phyloP scores from a whole-genome alignment of 768 basidiomycete genomes.

The Suillus weaverae region DNA sequence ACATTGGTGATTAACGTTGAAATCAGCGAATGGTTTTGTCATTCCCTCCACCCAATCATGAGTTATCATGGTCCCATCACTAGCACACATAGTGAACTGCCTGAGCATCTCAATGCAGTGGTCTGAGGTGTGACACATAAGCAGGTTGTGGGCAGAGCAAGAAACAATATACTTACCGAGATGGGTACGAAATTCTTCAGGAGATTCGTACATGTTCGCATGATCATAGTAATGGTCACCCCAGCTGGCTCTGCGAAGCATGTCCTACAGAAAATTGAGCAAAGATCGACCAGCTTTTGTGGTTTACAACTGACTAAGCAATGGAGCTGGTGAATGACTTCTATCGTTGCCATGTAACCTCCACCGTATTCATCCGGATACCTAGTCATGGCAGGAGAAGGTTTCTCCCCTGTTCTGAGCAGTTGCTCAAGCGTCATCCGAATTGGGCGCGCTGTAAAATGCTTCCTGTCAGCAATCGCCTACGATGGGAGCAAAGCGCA shows the following conservation, averaged over 20 bases:
- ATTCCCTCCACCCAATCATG: slow-evolving; percentile 12
- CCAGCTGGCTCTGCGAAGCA: slow-evolving; percentile 13
- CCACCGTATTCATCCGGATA: slow-evolving; percentile 15
- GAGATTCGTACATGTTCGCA: neutral
- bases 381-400: slow-evolving; percentile 5
- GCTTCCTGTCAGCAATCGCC: neutral
- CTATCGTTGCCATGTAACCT: slow-evolving; percentile 14
- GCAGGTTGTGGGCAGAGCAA: neutral
- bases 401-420: slow-evolving; percentile 8
- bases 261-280: neutral
- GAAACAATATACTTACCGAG: slow-evolving; percentile 6
- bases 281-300: neutral
- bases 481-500: neutral
- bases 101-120: slow-evolving; percentile 13
- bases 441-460: slow-evolving; percentile 6
- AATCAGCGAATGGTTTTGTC: neutral
- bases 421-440: slow-evolving; percentile 12
- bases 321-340: slow-evolving; percentile 13
- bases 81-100: slow-evolving; percentile 12
- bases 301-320: slow-evolving; percentile 9
- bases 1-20: neutral
- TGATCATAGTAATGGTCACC: slow-evolving; percentile 7
- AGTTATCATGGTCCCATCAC: slow-evolving; percentile 11
- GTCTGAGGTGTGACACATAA: neutral
- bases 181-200: neutral